Evolutionary conservation across 83 land plant species (phyloP), one percentile per base, ranked within the genome.

Genomic region (Thuja plicata): DNA sequence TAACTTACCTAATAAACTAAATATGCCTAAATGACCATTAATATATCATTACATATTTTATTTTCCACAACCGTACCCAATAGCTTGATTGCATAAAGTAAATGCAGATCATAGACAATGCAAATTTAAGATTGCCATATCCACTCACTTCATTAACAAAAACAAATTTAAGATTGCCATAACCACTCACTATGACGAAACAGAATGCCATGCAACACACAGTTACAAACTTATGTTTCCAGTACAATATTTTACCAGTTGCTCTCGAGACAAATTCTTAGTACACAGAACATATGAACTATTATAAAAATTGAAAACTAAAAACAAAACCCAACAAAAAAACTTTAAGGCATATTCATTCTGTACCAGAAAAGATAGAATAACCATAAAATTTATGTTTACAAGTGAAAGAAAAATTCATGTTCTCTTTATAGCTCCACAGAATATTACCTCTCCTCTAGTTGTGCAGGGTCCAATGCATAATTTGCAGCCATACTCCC

Each of bases 401-500:
- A 34, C 79, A 76, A 13, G 0, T 76, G 38, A 76, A 76, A 76
- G 3, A 76, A 76, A 76, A 76, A 32, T 11, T 34, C 38, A 76
- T 12, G 40, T 76, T 32, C 38, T 32, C 4, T 1, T 76, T 32
- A 27, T 76, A 6, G 79, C 38, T 76, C 79, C 79, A 76, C 35
- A 13, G 13, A 27, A 76, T 34, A 21, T 80, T 89, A 97, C 99
- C 98, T 98, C 99, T 87, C 99, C 99, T 92, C 99, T 87, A 8
- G 99, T 98, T 62, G 99, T 98, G 86, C 99, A 98, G 37, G 99
- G 99, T 24, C 99, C 99, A 91, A 98, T 98, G 87, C 99, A 98
- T 2, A 98, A 91, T 87, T 94, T 96, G 94, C 99, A 98, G 9
- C 99, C 99, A 92, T 97, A 98, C 43, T 91, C 93, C 92, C 57